A percentile compares a stretch with the other conserved stretches of the same genome.
Conservation (phyloP, 495 filamentous ascomycete genomes). For the Trichoderma reesei region DNA sequence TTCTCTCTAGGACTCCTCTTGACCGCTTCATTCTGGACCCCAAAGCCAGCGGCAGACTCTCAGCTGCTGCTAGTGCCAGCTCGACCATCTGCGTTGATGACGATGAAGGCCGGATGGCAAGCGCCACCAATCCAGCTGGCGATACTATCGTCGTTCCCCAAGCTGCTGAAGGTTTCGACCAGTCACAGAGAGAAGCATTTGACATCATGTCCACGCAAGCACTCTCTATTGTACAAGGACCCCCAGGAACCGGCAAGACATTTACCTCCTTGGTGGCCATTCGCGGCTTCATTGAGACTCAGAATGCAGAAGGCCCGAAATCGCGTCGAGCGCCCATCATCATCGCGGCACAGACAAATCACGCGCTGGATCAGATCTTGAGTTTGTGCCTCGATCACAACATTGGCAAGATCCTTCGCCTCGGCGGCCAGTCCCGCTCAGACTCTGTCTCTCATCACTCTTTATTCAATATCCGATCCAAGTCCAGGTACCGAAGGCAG, state of each 20-base stretch:
- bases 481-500: background rate
- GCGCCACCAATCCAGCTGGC: too few relatives aligned
- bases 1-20: too few relatives aligned
- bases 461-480: conserved; percentile 49
- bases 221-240: conserved; percentile 77
- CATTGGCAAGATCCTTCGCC: conserved; percentile 59
- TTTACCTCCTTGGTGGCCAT: conserved; percentile 65
- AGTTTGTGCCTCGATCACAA: conserved; percentile 48
- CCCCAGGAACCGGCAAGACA: conserved; percentile 87
- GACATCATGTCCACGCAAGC: conserved; percentile 60
- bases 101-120: too few relatives aligned
- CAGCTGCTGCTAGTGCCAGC: too few relatives aligned
- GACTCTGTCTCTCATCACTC: conserved; percentile 54
- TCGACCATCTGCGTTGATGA: too few relatives aligned
- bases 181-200: conserved; percentile 59
- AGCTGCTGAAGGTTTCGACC: conserved; percentile 46
- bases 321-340: conserved; percentile 42
- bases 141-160: background rate
- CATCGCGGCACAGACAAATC: conserved; percentile 81
- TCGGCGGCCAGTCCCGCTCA: conserved; percentile 67
- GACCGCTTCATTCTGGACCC: too few relatives aligned
- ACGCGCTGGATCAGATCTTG: conserved; percentile 83
- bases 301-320: conserved; percentile 40
- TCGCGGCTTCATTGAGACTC: conserved; percentile 44
- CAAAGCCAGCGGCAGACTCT: too few relatives aligned